Conservation (phyloP, 2,329 filamentous ascomycete genomes). For the Ophidiomyces ophidiicola region DNA sequence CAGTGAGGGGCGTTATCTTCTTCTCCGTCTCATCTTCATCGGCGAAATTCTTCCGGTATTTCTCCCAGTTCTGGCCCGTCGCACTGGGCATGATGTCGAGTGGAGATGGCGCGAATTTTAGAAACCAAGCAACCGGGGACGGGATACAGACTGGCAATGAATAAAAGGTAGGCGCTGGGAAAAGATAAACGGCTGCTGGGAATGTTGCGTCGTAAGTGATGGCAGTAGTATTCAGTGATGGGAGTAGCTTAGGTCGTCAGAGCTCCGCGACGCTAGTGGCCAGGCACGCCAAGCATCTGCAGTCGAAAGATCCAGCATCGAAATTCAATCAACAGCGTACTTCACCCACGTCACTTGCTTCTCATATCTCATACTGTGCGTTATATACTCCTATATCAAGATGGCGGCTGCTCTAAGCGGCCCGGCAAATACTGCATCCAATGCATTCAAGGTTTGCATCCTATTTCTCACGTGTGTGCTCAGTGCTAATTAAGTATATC, state of each 20-base stretch:
- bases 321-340: slow-evolving; percentile 7
- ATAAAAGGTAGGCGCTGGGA: not conserved
- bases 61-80: slow-evolving; percentile 92
- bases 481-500: slow-evolving; percentile 30
- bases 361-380: slow-evolving; percentile 18
- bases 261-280: slow-evolving; percentile 11
- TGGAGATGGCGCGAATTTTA: slow-evolving; percentile 14
- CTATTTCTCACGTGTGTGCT: not conserved
- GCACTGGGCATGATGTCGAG: slow-evolving; percentile 67
- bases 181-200: not conserved
- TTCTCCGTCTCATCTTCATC: slow-evolving; percentile 98
- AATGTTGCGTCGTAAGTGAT: not conserved
- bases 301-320: slow-evolving; percentile 8
- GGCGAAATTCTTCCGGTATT: slow-evolving; percentile 93
- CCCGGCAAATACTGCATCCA: slow-evolving; percentile 44
- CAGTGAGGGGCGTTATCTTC: slow-evolving; percentile 94
- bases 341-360: slow-evolving; percentile 17
- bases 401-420: slow-evolving; percentile 41
- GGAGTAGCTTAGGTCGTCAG: slow-evolving; percentile 6
- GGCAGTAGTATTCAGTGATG: slow-evolving; percentile 5
- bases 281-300: slow-evolving; percentile 14
- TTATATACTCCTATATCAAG: slow-evolving; percentile 23
- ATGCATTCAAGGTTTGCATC: slow-evolving; percentile 50
- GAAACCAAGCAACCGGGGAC: not conserved
- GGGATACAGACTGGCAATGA: not conserved